phyloP scores from a whole-genome alignment of 352 stramenopile species.

The Pythium myriotylum region DNA sequence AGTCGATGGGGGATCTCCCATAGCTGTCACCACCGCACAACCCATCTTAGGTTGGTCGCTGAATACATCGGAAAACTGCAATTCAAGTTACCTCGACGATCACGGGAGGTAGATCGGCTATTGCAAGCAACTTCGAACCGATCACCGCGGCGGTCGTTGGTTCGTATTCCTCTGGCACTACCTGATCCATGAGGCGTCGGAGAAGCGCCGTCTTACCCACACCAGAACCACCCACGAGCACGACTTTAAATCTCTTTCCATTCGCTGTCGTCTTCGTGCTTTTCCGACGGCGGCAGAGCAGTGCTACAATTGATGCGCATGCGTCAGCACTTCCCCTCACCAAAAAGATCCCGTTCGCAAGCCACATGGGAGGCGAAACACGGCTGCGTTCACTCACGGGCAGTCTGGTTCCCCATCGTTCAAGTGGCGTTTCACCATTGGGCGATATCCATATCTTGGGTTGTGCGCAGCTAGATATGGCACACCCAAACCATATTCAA shows the following conservation, averaged over 20 bases:
- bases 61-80: too few species aligned
- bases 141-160: slow-evolving; percentile 46
- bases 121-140: slow-evolving; percentile 55
- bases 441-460: too few species aligned
- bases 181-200: slow-evolving; percentile 42
- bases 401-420: slow-evolving; percentile 7
- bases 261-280: slow-evolving; percentile 12
- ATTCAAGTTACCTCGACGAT: slow-evolving; percentile 43
- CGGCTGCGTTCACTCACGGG: not conserved
- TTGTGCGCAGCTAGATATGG: not conserved
- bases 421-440: not conserved
- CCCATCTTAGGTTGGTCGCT: too few species aligned
- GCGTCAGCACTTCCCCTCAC: not conserved
- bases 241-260: slow-evolving; percentile 39
- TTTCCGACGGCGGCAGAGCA: slow-evolving; percentile 1
- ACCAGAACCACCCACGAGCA: slow-evolving; percentile 39
- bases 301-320: not conserved
- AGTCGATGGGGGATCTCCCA: slow-evolving; percentile 65
- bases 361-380: not conserved
- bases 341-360: not conserved
- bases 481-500: slow-evolving; percentile 9
- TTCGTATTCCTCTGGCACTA: slow-evolving; percentile 22
- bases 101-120: slow-evolving; percentile 37
- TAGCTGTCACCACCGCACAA: too few species aligned
- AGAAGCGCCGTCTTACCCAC: slow-evolving; percentile 67